phyloP scores from a whole-genome alignment of 164 flowering plant genomes.

The Litsea cubeba region DNA sequence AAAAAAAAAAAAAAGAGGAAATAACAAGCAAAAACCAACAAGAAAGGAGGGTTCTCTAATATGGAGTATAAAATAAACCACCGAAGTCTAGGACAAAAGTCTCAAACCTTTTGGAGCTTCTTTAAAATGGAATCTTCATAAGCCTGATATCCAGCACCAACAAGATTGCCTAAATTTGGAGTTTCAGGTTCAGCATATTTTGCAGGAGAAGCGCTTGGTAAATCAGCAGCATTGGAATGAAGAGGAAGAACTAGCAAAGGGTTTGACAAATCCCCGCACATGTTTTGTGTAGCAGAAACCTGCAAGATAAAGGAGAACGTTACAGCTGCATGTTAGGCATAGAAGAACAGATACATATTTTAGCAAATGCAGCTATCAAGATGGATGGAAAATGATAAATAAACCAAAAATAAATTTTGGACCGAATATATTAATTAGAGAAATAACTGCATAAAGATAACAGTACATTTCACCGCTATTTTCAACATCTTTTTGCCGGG shows the following conservation, averaged over 20 bases:
- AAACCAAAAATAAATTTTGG: background rate
- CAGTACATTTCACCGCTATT: background rate
- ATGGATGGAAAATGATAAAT: background rate
- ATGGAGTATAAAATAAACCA: no score
- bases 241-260: conserved; percentile 72
- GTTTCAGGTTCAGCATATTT: conserved; percentile 30
- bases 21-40: no score
- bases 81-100: background rate
- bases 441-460: background rate
- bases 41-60: no score
- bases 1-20: no score
- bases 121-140: conserved; percentile 62
- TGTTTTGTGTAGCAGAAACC: conserved; percentile 56
- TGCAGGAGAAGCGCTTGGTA: conserved; percentile 16
- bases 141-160: conserved; percentile 61
- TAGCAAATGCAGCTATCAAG: background rate
- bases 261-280: conserved; percentile 58
- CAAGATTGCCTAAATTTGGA: conserved; percentile 31
- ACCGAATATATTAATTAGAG: background rate
- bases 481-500: background rate
- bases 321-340: background rate
- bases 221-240: conserved; percentile 24
- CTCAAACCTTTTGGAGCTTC: conserved; percentile 60
- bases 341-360: background rate
- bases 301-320: conserved; percentile 16